Evolutionary conservation across 257 asterid species (phyloP).

Genomic region (Scutellaria minor): DNA sequence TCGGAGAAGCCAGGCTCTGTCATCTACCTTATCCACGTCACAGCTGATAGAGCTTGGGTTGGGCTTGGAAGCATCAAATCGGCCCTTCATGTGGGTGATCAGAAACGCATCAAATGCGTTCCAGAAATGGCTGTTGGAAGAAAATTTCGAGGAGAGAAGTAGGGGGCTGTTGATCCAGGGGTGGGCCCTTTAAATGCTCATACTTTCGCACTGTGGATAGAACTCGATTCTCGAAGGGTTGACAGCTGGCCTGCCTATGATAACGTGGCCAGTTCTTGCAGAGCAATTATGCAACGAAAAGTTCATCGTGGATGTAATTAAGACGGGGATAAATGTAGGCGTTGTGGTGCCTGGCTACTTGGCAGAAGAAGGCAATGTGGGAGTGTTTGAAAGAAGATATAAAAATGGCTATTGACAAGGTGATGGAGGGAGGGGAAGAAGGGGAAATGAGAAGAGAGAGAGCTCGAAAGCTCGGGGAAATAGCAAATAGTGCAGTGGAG

Average conservation of each 20-base stretch:
- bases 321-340: slow-evolving; percentile 50
- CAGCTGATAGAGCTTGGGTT: no score
- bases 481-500: slow-evolving; percentile 45
- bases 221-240: slow-evolving; percentile 61
- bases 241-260: no score
- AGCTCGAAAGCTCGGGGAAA: slow-evolving; percentile 45
- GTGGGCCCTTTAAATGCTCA: no score
- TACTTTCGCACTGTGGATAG: slow-evolving; percentile 77
- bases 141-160: no score
- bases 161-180: no score
- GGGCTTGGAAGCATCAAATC: no score
- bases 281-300: slow-evolving; percentile 63
- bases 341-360: slow-evolving; percentile 36
- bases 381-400: slow-evolving; percentile 29
- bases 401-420: slow-evolving; percentile 7
- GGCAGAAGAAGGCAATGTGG: slow-evolving; percentile 43
- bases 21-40: no score
- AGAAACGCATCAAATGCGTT: no score
- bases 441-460: slow-evolving; percentile 42
- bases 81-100: no score
- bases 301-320: slow-evolving; percentile 45
- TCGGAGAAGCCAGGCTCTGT: no score
- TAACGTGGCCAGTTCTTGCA: slow-evolving; percentile 54
- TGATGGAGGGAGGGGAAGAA: slow-evolving; percentile 46
- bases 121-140: no score